Conservation (phyloP, 805 yeast genomes). For the Ogataea saltuana region DNA sequence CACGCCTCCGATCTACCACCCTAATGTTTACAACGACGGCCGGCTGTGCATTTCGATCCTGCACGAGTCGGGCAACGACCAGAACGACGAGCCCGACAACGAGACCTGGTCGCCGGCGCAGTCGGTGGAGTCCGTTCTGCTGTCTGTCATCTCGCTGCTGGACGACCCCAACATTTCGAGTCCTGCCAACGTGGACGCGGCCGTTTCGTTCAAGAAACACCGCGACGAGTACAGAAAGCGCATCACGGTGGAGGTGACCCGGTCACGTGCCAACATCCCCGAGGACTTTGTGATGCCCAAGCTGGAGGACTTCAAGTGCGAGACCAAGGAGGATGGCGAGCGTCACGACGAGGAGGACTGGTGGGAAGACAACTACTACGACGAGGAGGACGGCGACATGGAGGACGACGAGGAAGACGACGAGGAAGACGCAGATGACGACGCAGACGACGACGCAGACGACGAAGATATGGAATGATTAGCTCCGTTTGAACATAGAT, state of each 20-base stretch:
- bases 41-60: slow-evolving; percentile 89
- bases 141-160: slow-evolving; percentile 84
- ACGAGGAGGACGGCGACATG: slow-evolving; percentile 35
- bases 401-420: slow-evolving; percentile 33
- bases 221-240: slow-evolving; percentile 76
- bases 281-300: slow-evolving; percentile 81
- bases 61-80: slow-evolving; percentile 84
- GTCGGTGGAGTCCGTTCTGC: slow-evolving; percentile 88
- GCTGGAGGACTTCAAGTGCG: slow-evolving; percentile 48
- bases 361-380: slow-evolving; percentile 36
- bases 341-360: slow-evolving; percentile 37
- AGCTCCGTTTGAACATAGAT: neutral
- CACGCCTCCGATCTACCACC: slow-evolving; percentile 94
- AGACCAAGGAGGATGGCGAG: slow-evolving; percentile 27
- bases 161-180: slow-evolving; percentile 94
- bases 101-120: slow-evolving; percentile 97
- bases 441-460: slow-evolving; percentile 24
- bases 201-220: slow-evolving; percentile 87
- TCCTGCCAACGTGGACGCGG: slow-evolving; percentile 97
- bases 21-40: slow-evolving; percentile 94
- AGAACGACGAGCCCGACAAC: slow-evolving; percentile 88
- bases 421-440: slow-evolving; percentile 30
- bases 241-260: slow-evolving; percentile 77
- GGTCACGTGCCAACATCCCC: slow-evolving; percentile 84
- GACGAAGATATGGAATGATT: slow-evolving; percentile 4